A percentile compares a stretch with the other conserved stretches of the same genome.
These are phyloP conservation scores for Dryas drummondii DNA, from an alignment of 306 rosid species.

Conservation along the genomic window DNA sequence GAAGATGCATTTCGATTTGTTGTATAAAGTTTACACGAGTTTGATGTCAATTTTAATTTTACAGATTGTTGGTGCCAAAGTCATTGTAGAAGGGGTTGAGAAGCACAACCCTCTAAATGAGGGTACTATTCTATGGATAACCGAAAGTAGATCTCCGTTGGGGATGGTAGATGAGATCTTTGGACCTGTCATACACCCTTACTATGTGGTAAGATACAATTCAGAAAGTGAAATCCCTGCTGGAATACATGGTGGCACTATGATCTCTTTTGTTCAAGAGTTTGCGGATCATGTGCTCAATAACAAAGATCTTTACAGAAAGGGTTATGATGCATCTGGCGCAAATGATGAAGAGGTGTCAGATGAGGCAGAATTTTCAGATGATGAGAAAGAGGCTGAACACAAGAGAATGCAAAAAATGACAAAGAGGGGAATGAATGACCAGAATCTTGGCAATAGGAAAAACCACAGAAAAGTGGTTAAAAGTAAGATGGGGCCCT, in stretches of 20 bases:
- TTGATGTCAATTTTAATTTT: constrained; percentile 25
- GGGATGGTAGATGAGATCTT: constrained; percentile 90
- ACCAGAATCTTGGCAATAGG: constrained; percentile 47
- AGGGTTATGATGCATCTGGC: constrained; percentile 96
- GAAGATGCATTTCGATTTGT: constrained; percentile 9
- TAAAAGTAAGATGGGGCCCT: constrained; percentile 20
- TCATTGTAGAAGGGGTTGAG: constrained; percentile 80
- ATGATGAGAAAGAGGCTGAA: constrained; percentile 92
- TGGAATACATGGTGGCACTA: constrained; percentile 52
- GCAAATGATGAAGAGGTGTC: constrained; percentile 75
- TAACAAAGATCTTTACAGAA: constrained; percentile 64
- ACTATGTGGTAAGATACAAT: constrained; percentile 75
- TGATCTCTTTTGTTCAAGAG: constrained; percentile 72
- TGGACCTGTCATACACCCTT: constrained; percentile 89
- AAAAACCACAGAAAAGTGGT: constrained; percentile 42
- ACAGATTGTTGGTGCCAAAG: constrained; percentile 68
- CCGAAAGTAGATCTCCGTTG: constrained; percentile 61
- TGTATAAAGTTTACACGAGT: constrained; percentile 15
- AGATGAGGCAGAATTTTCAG: constrained; percentile 82
- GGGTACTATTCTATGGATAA: constrained; percentile 89
- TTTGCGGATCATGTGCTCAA: constrained; percentile 75
- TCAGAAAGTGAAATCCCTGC: constrained; percentile 74
- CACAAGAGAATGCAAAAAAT: constrained; percentile 52
- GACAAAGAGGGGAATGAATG: constrained; percentile 55
- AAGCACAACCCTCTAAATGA: constrained; percentile 83